Base-by-base conservation (phyloP, 805 yeast species). In the baker's yeast (Saccharomyces cerevisiae) region DNA sequence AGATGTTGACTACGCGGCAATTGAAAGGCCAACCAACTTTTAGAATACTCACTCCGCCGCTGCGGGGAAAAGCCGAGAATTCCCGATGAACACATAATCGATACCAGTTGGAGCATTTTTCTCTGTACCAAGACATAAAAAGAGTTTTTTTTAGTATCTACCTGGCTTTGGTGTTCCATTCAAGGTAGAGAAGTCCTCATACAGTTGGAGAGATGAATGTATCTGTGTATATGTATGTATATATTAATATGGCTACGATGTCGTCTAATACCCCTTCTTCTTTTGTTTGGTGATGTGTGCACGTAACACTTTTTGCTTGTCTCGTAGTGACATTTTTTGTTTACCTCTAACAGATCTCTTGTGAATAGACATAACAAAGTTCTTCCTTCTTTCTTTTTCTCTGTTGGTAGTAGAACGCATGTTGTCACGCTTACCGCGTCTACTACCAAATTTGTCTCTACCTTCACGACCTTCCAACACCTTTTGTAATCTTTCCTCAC, bases 311-410 rank as follows among this genome's bases (percentile, higher is more conserved):
- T 83, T 87, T 71, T 91, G 97, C 71, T 89, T 84, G 70, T 94
- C 98, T 64, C 96, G 79, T 63, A 94, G 76, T 54, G 97, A 88
- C 79, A 86, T 77, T 74, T 85, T 87, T 59, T 86, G 91, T 72
- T 94, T 94, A 59, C 98, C 98, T 72, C 88, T 96, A 43, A 94
- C 98, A 51, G 88, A 84, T 65, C 83, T 83, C 76, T 92, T 94
- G 73, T 94, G 99, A 62, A 94, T 88, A 92, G 88, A 88, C 99
- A 94, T 94, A 69, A 94, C 92, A 68, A 90, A 94, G 74, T 94
- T 94, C 96, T 94, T 94, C 89, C 89, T 89, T 72, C 98, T 81
- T 26, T 90, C 95, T 81, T 94, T 94, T 73, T 95, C 97, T 73
- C 83, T 83, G 71, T 94, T 94, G 2, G 99, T 94, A 10, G 98